Evolutionary conservation across 2,329 filamentous ascomycete species (phyloP).

Genomic region (Phaeosphaeriaceae sp.): DNA sequence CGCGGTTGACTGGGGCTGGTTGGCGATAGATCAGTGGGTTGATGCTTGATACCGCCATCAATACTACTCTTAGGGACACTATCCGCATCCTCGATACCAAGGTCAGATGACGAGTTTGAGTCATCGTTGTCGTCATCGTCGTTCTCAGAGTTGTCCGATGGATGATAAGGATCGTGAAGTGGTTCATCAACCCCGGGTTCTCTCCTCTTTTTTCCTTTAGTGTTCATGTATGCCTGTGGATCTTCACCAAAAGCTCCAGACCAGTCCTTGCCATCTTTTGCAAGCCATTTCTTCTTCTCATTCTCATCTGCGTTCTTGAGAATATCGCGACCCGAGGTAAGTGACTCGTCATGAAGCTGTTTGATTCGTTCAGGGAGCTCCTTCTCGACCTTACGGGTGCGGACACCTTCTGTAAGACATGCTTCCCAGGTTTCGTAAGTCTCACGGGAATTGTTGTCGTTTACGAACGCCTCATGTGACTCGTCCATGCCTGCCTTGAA

Average conservation of each 20-base stretch:
- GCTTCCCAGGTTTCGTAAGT: conserved; percentile 96
- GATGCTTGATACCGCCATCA: conserved; percentile 30
- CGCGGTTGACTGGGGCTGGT: conserved; percentile 20
- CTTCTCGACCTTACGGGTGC: conserved; percentile 70
- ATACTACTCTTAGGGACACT: conserved; percentile 28
- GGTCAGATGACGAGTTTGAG: conserved; percentile 54
- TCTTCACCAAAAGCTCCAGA: conserved; percentile 83
- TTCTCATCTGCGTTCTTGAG: conserved; percentile 74
- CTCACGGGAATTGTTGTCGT: conserved; percentile 87
- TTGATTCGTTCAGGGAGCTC: conserved; percentile 76
- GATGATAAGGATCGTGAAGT: conserved; percentile 59
- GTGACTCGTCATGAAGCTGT: conserved; percentile 79
- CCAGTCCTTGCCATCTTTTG: conserved; percentile 84
- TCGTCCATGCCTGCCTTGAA: conserved; percentile 93
- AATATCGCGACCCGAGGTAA: conserved; percentile 80
- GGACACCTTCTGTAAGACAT: conserved; percentile 85
- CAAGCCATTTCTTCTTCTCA: conserved; percentile 78
- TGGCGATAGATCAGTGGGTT: conserved; percentile 40
- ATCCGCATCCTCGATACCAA: conserved; percentile 66
- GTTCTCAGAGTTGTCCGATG: conserved; percentile 51
- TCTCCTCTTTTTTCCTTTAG: conserved; percentile 59
- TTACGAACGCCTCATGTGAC: conserved; percentile 81
- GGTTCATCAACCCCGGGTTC: conserved; percentile 62
- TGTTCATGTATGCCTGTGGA: conserved; percentile 66
- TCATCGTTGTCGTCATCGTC: conserved; percentile 48